Evolutionary conservation across 2,329 filamentous ascomycete genomes (phyloP), one percentile per base, ranked within the genome.

Genomic region (Xylariaceae sp.): DNA sequence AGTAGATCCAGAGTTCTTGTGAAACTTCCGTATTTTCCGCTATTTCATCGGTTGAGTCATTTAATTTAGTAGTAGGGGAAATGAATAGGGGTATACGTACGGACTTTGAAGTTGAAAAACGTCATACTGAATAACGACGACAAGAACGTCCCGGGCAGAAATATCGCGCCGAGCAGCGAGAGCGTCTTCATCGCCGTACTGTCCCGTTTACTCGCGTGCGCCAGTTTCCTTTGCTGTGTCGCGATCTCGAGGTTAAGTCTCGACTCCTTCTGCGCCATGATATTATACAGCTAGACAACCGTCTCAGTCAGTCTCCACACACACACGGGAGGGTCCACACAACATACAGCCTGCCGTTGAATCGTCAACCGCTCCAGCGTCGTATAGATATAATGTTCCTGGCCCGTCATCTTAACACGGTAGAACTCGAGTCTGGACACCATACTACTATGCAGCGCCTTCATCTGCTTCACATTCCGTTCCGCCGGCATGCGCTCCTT

Each of bases 241-340:
- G 83, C 82, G 71, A 85, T 87, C 68, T 86, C 78, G 53, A 87
- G 80, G 65, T 84, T 86, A 58, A 87, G 78, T 61, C 85, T 82
- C 4, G 82, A 84, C 69, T 87, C 84, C 56, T 83, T 82, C 73
- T 87, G 84, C 3, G 83, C 82, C 69, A 86, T 85, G 71, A 87
- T 84, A 70, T 86, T 87, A 71, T 86, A 87, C 6, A 87, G 74
- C 83, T n/a, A n/a, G n/a, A n/a, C n/a, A n/a, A n/a, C n/a, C n/a
- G n/a, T n/a, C n/a, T n/a, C n/a, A n/a, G n/a, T 68, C 50, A 67
- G 57, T 56, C 44, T 55, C 15, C 7, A 1, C 18, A 23, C 9
- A 30, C 6, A 30, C 10, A 8, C 48, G 11, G n/a, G 2, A 2
- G 48, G n/a, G 11, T 51, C 2, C 5, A 44, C 34, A 23, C 37